Percentiles rank a stretch among this genome's conserved stretches.
phyloP scores from a whole-genome alignment of 345 rosid genomes.

The Fremontodendron californicum region DNA sequence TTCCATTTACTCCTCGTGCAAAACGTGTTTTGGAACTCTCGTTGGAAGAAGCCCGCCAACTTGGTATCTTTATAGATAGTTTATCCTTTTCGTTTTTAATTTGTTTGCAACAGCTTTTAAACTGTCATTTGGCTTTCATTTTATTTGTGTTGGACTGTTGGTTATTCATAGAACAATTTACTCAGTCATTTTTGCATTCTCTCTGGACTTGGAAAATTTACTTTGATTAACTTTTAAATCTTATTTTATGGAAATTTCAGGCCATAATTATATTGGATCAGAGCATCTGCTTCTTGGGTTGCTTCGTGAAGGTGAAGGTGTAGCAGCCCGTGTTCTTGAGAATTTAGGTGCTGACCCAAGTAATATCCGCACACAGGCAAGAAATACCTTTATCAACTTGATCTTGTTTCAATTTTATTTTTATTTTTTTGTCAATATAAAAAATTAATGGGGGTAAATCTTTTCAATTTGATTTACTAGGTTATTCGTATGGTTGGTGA shows the following conservation, averaged over 20 bases:
- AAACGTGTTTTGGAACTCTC: constrained; percentile 93
- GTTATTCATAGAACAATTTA: neutral
- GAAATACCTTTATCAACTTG: constrained; percentile 10
- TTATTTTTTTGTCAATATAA: neutral
- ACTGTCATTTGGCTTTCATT: neutral
- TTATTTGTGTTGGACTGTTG: neutral
- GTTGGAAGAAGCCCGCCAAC: constrained; percentile 89
- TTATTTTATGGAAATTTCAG: constrained; percentile 36
- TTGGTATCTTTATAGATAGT: constrained; percentile 41
- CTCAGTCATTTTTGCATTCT: neutral
- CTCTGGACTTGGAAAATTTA: neutral
- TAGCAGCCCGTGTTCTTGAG: constrained; percentile 97
- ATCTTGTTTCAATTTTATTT: neutral
- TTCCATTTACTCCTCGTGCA: constrained; percentile 97
- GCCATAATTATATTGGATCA: constrained; percentile 97
- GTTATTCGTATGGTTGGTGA: constrained; percentile 99
- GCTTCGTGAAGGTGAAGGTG: constrained; percentile 99
- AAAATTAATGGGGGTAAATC: neutral
- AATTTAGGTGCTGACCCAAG: constrained; percentile 88
- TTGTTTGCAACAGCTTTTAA: neutral
- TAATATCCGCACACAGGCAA: constrained; percentile 93
- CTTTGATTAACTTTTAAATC: neutral
- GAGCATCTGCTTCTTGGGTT: constrained; percentile 97
- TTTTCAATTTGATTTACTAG: constrained; percentile 35
- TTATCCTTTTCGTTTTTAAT: neutral